Percentiles rank a stretch among this genome's conserved stretches.
These are phyloP conservation scores for Biancaea sappan DNA, from an alignment of 306 rosid species.

Conservation along the genomic window DNA sequence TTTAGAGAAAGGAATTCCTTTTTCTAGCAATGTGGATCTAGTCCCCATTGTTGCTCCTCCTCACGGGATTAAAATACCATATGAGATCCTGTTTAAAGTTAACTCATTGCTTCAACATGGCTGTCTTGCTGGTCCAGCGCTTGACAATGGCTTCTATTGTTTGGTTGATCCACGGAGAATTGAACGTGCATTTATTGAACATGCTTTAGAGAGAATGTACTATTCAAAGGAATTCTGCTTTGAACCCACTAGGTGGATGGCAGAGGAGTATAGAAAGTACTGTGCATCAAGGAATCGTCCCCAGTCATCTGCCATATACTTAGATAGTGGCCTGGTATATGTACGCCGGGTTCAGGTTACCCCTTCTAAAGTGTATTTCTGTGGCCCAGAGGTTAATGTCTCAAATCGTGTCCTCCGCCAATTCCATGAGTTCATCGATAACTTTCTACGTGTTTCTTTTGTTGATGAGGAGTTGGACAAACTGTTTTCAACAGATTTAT, in stretches of 20 bases:
- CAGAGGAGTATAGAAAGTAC: conserved; percentile 54
- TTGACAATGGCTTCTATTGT: no score
- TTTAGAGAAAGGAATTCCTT: conserved; percentile 45
- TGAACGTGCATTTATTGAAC: conserved; percentile 39
- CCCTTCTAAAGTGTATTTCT: conserved; percentile 61
- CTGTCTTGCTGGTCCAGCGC: no score
- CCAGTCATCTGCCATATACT: conserved; percentile 45
- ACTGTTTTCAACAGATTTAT: conserved; percentile 62
- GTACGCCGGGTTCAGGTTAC: conserved; percentile 75
- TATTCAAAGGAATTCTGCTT: conserved; percentile 61
- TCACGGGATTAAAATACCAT: no score
- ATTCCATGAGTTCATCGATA: conserved; percentile 40
- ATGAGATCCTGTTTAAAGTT: no score
- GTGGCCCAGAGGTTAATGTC: no score
- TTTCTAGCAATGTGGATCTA: no score
- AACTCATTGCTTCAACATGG: no score
- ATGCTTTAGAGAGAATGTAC: conserved; percentile 59
- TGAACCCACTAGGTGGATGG: conserved; percentile 66
- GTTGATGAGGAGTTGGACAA: conserved; percentile 78
- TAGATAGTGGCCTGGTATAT: conserved; percentile 69
- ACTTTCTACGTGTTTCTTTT: conserved; percentile 82
- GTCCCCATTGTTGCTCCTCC: no score
- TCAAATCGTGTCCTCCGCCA: conserved; percentile 76
- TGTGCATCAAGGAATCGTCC: conserved; percentile 35
- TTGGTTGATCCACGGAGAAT: no score